Evolutionary conservation across 2,329 filamentous ascomycete genomes (phyloP).

Genomic region (Hymenoscyphus linearis): DNA sequence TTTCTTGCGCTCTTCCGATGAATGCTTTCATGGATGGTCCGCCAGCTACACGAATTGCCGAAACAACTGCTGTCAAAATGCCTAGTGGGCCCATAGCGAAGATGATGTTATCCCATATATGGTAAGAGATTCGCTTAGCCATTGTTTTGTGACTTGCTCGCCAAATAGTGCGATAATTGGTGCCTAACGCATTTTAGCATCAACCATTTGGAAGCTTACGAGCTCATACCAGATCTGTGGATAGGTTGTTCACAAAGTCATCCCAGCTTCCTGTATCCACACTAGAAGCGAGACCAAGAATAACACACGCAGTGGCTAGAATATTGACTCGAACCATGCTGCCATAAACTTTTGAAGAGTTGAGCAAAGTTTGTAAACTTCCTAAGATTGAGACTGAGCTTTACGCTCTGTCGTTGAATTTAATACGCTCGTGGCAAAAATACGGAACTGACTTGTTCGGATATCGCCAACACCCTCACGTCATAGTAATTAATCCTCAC

Average conservation of each 20-base stretch:
- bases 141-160: conserved; percentile 43
- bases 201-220: background rate
- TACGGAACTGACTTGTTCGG: too few species aligned
- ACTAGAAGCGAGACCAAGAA: background rate
- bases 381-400: too few species aligned
- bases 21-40: conserved; percentile 39
- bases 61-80: conserved; percentile 40
- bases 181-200: background rate
- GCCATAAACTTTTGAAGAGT: too few species aligned
- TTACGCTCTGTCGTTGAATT: too few species aligned
- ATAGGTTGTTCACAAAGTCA: conserved; percentile 19
- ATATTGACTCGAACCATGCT: background rate
- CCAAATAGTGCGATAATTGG: conserved; percentile 35
- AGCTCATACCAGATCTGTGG: conserved; percentile 17
- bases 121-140: conserved; percentile 39
- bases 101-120: conserved; percentile 40
- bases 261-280: conserved; percentile 12
- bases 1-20: conserved; percentile 33
- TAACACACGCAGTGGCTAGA: background rate
- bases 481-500: too few species aligned
- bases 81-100: conserved; percentile 43
- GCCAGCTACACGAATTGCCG: conserved; percentile 42
- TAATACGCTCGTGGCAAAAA: too few species aligned
- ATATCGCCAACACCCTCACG: too few species aligned
- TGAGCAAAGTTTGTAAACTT: too few species aligned